Evolutionary conservation across 140 eudicot species (phyloP).

Genomic region (Stevia rebaudiana): DNA sequence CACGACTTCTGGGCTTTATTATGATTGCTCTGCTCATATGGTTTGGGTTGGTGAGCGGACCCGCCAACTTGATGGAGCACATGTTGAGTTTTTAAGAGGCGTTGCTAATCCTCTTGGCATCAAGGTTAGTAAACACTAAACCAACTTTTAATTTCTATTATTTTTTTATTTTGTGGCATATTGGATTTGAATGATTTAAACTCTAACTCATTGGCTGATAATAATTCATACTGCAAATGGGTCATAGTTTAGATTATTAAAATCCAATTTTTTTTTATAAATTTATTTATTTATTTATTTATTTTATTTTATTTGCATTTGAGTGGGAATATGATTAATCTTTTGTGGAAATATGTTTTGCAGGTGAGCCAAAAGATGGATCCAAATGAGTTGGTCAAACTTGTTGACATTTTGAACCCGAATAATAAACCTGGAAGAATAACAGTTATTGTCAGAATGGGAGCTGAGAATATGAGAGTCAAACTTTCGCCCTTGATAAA

Average conservation of each 20-base stretch:
- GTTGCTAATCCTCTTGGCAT: conserved; percentile 61
- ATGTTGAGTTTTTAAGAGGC: conserved; percentile 59
- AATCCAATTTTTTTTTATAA: too few species aligned
- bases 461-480: conserved; percentile 68
- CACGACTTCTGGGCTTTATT: conserved; percentile 55
- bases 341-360: background rate
- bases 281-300: too few species aligned
- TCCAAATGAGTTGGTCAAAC: conserved; percentile 53
- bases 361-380: conserved; percentile 80
- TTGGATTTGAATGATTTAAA: too few species aligned
- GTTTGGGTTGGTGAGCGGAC: conserved; percentile 70
- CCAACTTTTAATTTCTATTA: background rate
- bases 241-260: too few species aligned
- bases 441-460: conserved; percentile 63
- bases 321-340: background rate
- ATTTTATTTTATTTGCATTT: background rate
- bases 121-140: conserved; percentile 31
- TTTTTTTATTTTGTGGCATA: too few species aligned
- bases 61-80: conserved; percentile 57
- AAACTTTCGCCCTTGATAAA: conserved; percentile 54
- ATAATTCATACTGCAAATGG: too few species aligned
- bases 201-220: too few species aligned
- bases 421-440: conserved; percentile 65
- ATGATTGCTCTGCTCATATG: conserved; percentile 65
- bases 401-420: conserved; percentile 54